phyloP scores from a whole-genome alignment of 495 filamentous ascomycete species.

The Astrocystis sublimbata region DNA sequence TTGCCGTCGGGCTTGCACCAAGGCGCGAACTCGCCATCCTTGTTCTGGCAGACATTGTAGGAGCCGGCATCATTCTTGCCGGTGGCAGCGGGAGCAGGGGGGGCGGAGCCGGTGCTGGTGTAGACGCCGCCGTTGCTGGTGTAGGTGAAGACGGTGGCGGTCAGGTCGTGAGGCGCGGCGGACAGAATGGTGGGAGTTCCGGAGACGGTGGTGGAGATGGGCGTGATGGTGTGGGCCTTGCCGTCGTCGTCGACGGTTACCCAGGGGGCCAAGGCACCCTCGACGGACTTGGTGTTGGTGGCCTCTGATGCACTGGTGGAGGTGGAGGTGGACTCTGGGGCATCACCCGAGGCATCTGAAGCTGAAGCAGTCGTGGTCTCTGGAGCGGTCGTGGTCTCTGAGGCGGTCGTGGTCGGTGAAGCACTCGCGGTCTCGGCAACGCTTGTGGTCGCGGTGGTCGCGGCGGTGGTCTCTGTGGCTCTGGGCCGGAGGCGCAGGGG shows the following conservation, averaged over 20 bases:
- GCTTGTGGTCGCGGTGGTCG: too few relatives aligned
- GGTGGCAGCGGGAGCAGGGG: conserved; percentile 35
- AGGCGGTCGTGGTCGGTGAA: too few relatives aligned
- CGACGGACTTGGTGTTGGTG: too few relatives aligned
- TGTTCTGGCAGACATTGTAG: conserved; percentile 41
- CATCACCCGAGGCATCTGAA: conserved; percentile 15
- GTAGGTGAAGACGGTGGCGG: conserved; percentile 42
- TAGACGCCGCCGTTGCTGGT: conserved; percentile 32
- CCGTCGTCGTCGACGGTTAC: conserved; percentile 44
- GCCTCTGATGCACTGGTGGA: too few relatives aligned
- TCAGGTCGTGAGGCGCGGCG: conserved; percentile 42
- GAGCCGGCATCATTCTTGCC: conserved; percentile 30
- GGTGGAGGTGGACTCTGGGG: too few relatives aligned
- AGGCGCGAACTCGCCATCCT: conserved; percentile 38
- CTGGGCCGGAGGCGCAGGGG: conserved; percentile 21
- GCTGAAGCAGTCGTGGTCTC: too few relatives aligned
- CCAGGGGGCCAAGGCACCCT: too few relatives aligned
- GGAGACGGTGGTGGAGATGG: conserved; percentile 38
- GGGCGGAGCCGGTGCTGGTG: conserved; percentile 32
- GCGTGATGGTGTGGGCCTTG: conserved; percentile 39
- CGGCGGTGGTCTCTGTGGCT: conserved; percentile 26
- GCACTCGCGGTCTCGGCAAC: too few relatives aligned
- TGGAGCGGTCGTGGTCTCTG: too few relatives aligned
- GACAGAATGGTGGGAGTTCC: conserved; percentile 41
- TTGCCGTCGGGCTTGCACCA: conserved; percentile 42